A percentile compares a stretch with the other conserved stretches of the same genome.
phyloP scores from a whole-genome alignment of 257 asterid species.

The Solanum lignicaule region DNA sequence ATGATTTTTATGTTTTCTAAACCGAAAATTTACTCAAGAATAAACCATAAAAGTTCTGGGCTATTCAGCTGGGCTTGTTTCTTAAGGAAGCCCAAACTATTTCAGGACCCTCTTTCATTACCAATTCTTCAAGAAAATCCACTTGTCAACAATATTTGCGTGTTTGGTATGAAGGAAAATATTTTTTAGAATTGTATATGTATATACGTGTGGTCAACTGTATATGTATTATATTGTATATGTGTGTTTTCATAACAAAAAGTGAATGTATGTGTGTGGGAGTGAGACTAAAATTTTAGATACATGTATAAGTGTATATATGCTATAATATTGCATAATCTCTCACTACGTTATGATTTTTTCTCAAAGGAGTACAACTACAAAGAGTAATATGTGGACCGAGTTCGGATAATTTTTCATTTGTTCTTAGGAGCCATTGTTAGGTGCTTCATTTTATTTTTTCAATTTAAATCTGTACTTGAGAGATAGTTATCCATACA shows the following conservation, averaged over 20 bases:
- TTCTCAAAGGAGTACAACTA: no score
- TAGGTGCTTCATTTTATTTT: neutral
- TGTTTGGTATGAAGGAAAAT: neutral
- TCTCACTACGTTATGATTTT: no score
- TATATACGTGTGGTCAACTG: neutral
- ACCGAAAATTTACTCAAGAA: no score
- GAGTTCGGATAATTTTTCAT: no score
- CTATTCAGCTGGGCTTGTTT: conserved; percentile 43
- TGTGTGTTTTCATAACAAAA: neutral
- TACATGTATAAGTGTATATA: neutral
- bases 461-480: no score
- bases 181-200: no score
- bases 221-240: no score
- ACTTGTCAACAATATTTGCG: neutral
- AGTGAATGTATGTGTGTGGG: neutral
- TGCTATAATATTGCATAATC: neutral
- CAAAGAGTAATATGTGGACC: neutral
- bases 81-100: conserved; percentile 38
- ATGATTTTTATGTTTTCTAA: no score
- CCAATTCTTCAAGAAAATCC: conserved; percentile 30
- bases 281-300: neutral
- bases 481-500: neutral
- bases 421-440: no score
- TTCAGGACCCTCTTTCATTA: conserved; percentile 21
- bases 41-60: conserved; percentile 53